phyloP scores from a whole-genome alignment of 2,329 filamentous ascomycete species.

The Rugonectria rugulosa region DNA sequence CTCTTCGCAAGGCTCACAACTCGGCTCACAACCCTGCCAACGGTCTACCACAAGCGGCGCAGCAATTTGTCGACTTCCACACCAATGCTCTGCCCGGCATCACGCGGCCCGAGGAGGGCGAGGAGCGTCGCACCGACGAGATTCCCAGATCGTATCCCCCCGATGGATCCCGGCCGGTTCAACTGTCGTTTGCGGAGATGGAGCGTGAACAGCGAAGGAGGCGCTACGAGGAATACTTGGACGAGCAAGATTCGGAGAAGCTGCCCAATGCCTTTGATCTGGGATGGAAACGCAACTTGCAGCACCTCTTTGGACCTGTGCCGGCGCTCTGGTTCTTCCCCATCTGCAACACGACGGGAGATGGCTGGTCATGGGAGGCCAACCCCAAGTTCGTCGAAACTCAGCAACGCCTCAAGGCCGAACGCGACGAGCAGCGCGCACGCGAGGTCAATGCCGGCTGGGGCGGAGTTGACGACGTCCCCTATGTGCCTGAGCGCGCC shows the following conservation, averaged over 20 bases:
- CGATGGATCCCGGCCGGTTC: slow-evolving; percentile 49
- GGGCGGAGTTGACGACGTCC: slow-evolving; percentile 52
- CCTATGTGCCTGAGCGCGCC: slow-evolving; percentile 35
- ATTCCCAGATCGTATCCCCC: slow-evolving; percentile 35
- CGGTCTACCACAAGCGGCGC: slow-evolving; percentile 61
- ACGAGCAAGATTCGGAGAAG: slow-evolving; percentile 86
- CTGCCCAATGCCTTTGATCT: slow-evolving; percentile 94
- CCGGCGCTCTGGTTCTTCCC: slow-evolving; percentile 81
- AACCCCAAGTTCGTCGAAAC: slow-evolving; percentile 80
- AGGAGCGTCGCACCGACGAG: slow-evolving; percentile 55
- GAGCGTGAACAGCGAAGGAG: slow-evolving; percentile 62
- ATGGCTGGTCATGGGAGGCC: slow-evolving; percentile 95
- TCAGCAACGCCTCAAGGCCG: slow-evolving; percentile 66
- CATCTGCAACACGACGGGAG: slow-evolving; percentile 83
- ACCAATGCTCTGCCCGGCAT: slow-evolving; percentile 82
- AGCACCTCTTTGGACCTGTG: slow-evolving; percentile 80
- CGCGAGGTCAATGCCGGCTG: slow-evolving; percentile 74
- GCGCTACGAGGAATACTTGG: slow-evolving; percentile 77
- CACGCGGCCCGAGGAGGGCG: slow-evolving; percentile 82
- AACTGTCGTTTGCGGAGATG: slow-evolving; percentile 62
- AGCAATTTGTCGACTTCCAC: slow-evolving; percentile 82
- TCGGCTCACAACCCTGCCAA: slow-evolving; percentile 64
- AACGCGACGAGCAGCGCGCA: slow-evolving; percentile 66
- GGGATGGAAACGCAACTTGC: slow-evolving; percentile 80
- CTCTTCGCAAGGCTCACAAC: slow-evolving; percentile 74